Conservation (phyloP, 2,329 filamentous ascomycete genomes). For the Aspergillus sp. region DNA sequence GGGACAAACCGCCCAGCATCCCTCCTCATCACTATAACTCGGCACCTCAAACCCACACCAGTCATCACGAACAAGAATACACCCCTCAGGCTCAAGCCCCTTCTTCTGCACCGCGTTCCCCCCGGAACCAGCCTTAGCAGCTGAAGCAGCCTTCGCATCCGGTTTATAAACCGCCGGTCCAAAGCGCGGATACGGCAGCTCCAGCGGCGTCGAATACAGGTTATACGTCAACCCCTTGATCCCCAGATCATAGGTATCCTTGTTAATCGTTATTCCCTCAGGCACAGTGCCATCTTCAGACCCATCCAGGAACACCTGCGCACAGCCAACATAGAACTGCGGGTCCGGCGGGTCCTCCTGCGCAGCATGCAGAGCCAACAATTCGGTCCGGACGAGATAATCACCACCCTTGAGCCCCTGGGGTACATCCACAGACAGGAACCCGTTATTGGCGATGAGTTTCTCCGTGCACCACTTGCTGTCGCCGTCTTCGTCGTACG, state of each 20-base stretch:
- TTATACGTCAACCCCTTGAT: constrained; percentile 63
- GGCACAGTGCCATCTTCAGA: constrained; percentile 48
- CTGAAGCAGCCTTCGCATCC: constrained; percentile 3
- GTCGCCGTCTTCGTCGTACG: constrained; percentile 54
- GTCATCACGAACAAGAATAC: constrained; percentile 67
- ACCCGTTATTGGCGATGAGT: constrained; percentile 63
- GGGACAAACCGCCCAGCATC: constrained; percentile 57
- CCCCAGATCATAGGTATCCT: constrained; percentile 55
- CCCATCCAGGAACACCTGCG: constrained; percentile 65
- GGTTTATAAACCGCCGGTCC: constrained; percentile 58
- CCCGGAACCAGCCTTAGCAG: background rate
- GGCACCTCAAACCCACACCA: constrained; percentile 68
- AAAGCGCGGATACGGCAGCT: constrained; percentile 58
- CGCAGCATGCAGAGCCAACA: constrained; percentile 67
- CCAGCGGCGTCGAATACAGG: constrained; percentile 56
- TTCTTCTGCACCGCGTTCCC: constrained; percentile 37
- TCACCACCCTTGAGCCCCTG: constrained; percentile 61
- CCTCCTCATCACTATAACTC: constrained; percentile 53
- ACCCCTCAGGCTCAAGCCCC: constrained; percentile 56
- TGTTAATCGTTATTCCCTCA: constrained; percentile 63
- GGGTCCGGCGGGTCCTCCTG: constrained; percentile 54
- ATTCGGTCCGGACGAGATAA: constrained; percentile 71
- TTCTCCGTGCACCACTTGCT: constrained; percentile 70
- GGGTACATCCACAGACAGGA: constrained; percentile 64
- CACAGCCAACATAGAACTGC: constrained; percentile 74